Conservation (phyloP, 2,329 filamentous ascomycete genomes). For the Pestalotiopsis fici region DNA sequence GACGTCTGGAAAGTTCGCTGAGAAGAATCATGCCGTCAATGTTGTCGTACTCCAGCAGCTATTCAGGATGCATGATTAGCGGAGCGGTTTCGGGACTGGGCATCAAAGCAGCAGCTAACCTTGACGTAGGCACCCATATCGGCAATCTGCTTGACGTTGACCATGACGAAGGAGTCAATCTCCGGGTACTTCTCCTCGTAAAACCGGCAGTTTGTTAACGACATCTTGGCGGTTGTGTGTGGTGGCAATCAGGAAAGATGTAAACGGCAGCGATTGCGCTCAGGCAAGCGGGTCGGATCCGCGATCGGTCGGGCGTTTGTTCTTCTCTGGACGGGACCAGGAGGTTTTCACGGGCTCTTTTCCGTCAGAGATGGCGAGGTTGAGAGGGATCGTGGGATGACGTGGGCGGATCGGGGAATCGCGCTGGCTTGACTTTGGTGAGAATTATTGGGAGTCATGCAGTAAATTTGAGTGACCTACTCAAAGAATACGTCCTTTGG, state of each 20-base stretch:
- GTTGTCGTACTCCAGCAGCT: slow-evolving; percentile 97
- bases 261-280: slow-evolving; percentile 5
- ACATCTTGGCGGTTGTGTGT: slow-evolving; percentile 68
- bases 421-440: not conserved
- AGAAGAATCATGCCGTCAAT: slow-evolving; percentile 99
- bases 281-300: slow-evolving; percentile 1
- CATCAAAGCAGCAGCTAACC: not conserved
- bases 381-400: not conserved
- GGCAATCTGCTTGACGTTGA: slow-evolving; percentile 99
- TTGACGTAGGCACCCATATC: slow-evolving; percentile 99
- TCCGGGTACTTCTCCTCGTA: slow-evolving; percentile 98
- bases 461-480: slow-evolving; percentile 6
- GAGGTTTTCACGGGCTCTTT: not conserved
- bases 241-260: slow-evolving; percentile 16
- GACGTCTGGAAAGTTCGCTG: slow-evolving; percentile 93
- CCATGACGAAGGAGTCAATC: slow-evolving; percentile 99
- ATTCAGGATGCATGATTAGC: not conserved
- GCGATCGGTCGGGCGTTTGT: not conserved
- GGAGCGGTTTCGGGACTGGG: not conserved
- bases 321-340: slow-evolving; percentile 1
- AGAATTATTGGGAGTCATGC: slow-evolving; percentile 6
- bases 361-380: not conserved
- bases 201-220: slow-evolving; percentile 94
- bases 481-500: slow-evolving; percentile 1
- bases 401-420: not conserved